These are phyloP conservation scores for Neoscytalidium dimidiatum DNA, from an alignment of 2,329 filamentous ascomycete genomes.

Conservation along the genomic window DNA sequence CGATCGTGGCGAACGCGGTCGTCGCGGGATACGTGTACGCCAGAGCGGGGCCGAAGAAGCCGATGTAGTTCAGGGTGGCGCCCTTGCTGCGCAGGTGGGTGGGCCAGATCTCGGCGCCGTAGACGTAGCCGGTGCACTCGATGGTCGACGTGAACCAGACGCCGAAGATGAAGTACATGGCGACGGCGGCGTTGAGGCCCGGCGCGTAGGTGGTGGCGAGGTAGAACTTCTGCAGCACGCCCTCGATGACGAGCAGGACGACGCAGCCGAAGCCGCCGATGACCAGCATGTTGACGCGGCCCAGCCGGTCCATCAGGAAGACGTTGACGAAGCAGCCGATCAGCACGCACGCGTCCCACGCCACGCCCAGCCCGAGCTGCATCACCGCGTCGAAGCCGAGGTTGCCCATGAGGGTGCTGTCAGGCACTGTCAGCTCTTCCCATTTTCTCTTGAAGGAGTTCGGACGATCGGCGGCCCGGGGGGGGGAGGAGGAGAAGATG, in stretches of 20 bases:
- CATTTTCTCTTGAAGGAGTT: too few relatives aligned
- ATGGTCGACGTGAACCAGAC: constrained; percentile 29
- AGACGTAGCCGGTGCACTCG: constrained; percentile 34
- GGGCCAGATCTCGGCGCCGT: constrained; percentile 38
- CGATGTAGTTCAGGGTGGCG: constrained; percentile 23
- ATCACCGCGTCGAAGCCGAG: constrained; percentile 32
- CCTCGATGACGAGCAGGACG: constrained; percentile 26
- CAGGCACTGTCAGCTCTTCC: not conserved
- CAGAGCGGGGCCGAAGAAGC: constrained; percentile 30
- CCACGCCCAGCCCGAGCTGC: constrained; percentile 32
- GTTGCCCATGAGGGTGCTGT: constrained; percentile 31
- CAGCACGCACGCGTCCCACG: constrained; percentile 30
- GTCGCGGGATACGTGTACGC: constrained; percentile 23
- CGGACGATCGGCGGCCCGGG: too few relatives aligned
- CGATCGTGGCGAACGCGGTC: constrained; percentile 29
- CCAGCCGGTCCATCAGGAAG: constrained; percentile 30
- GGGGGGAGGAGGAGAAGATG: accelerated
- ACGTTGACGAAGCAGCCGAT: constrained; percentile 32
- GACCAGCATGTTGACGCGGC: constrained; percentile 28
- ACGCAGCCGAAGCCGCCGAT: constrained; percentile 27
- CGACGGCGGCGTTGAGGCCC: constrained; percentile 27
- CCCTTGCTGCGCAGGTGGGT: constrained; percentile 33
- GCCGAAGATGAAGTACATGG: constrained; percentile 20
- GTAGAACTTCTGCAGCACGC: constrained; percentile 28
- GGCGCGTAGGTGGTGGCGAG: constrained; percentile 24